These are phyloP conservation scores for Setomelanomma holmii DNA, from an alignment of 2,329 filamentous ascomycete species.

Conservation along the genomic window DNA sequence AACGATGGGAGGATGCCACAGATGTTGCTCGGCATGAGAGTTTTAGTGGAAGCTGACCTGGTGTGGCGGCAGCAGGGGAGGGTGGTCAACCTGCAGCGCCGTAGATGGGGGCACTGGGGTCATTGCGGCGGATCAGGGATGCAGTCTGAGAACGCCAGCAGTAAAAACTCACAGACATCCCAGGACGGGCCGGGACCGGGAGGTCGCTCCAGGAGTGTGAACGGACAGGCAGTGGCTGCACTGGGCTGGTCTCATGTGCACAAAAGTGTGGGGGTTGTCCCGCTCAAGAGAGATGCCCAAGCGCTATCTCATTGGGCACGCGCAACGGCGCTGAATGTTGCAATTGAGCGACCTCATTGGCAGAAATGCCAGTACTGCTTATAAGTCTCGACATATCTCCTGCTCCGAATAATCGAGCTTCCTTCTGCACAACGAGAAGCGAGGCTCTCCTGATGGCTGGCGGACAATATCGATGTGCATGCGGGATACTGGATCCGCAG, in stretches of 20 bases:
- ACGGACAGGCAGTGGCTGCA: conserved; percentile 37
- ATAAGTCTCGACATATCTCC: not conserved
- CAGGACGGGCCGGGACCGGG: conserved; percentile 35
- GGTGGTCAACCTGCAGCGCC: conserved; percentile 19
- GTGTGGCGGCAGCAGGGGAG: conserved; percentile 27
- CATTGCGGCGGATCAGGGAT: conserved; percentile 37
- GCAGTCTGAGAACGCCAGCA: conserved; percentile 28
- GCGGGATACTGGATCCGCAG: conserved; percentile 1
- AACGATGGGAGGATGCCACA: conserved; percentile 32
- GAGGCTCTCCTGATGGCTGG: not conserved
- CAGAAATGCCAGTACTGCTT: conserved; percentile 2
- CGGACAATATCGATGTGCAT: not conserved
- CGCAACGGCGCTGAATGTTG: conserved; percentile 11
- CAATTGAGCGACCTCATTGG: conserved; percentile 15
- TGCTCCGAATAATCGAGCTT: not conserved
- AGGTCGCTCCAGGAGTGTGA: conserved; percentile 32
- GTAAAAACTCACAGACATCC: conserved; percentile 22
- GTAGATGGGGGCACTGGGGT: conserved; percentile 32
- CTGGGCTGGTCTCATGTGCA: conserved; percentile 40
- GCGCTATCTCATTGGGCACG: conserved; percentile 33
- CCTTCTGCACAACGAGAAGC: not conserved
- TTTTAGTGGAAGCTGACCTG: conserved; percentile 40
- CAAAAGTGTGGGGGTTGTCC: conserved; percentile 39
- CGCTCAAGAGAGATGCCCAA: conserved; percentile 31
- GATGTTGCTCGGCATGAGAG: conserved; percentile 37